Conservation (phyloP, 257 asterid genomes). For the Solanum megistacrolobum region DNA sequence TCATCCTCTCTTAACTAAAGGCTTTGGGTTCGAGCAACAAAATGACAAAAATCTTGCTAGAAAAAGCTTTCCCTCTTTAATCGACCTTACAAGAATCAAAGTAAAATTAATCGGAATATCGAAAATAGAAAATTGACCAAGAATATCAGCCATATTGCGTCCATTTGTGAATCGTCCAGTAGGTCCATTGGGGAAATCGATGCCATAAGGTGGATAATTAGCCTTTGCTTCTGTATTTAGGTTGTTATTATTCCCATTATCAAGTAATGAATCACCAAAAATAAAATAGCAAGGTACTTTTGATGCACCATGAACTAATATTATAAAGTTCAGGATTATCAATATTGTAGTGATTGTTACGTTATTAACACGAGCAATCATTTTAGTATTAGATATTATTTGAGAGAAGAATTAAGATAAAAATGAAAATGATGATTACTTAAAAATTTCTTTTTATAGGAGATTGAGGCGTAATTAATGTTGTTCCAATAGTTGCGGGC, state of each 20-base stretch:
- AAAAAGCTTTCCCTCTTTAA: too few species aligned
- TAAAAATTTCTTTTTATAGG: neutral
- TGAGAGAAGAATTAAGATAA: neutral
- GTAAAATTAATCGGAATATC: too few species aligned
- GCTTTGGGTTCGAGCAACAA: too few species aligned
- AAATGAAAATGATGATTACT: too few species aligned
- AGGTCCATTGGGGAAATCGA: neutral
- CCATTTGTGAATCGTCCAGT: constrained; percentile 10
- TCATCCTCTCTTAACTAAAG: too few species aligned
- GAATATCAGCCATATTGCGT: neutral
- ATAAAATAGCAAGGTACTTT: neutral
- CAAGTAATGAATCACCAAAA: neutral
- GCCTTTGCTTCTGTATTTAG: neutral
- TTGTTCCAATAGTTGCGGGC: neutral
- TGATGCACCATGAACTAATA: neutral
- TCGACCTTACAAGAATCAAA: too few species aligned
- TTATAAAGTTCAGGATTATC: neutral
- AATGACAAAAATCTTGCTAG: too few species aligned
- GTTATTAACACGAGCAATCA: neutral
- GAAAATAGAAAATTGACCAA: neutral
- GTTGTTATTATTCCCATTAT: neutral
- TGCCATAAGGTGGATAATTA: constrained; percentile 7
- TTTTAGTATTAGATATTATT: neutral
- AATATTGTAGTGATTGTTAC: neutral
- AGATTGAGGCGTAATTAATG: neutral